phyloP scores from a whole-genome alignment of 148 eudicot species.

The Rhododendron griersonianum region DNA sequence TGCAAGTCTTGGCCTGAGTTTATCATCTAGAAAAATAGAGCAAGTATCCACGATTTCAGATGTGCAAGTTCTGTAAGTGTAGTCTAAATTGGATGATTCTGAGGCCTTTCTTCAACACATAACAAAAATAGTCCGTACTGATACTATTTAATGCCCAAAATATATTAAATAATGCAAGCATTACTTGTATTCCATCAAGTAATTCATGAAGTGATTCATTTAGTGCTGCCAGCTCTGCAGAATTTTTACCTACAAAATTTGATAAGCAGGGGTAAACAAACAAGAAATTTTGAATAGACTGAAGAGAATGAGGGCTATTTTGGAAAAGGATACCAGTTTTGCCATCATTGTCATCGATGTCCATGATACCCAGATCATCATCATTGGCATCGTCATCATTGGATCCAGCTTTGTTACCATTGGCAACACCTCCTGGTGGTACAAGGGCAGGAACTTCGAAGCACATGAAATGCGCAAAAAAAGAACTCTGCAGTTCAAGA shows the following conservation, averaged over 20 bases:
- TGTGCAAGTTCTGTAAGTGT: neutral
- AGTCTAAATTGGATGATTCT: neutral
- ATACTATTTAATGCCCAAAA: neutral
- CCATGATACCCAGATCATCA: constrained; percentile 89
- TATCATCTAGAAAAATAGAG: neutral
- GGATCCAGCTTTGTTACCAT: constrained; percentile 40
- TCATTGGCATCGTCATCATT: constrained; percentile 51
- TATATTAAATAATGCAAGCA: neutral
- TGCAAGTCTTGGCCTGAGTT: neutral
- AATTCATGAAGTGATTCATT: constrained; percentile 53
- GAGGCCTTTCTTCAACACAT: neutral
- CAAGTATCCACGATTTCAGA: neutral
- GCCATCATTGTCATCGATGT: constrained; percentile 73
- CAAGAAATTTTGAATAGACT: neutral
- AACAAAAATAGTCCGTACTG: neutral
- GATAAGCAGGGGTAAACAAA: neutral
- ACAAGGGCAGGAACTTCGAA: constrained; percentile 92
- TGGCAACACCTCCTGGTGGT: constrained; percentile 59
- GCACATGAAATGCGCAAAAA: constrained; percentile 96
- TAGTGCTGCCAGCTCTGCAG: constrained; percentile 41
- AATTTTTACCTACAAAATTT: constrained; percentile 31
- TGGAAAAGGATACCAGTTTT: constrained; percentile 36
- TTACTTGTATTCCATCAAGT: constrained; percentile 60
- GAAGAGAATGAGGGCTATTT: neutral
- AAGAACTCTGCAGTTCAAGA: constrained; percentile 71